A percentile compares a stretch with the other conserved stretches of the same genome.
phyloP scores from a whole-genome alignment of 164 flowering plant genomes.

The Chimonanthus praecox region DNA sequence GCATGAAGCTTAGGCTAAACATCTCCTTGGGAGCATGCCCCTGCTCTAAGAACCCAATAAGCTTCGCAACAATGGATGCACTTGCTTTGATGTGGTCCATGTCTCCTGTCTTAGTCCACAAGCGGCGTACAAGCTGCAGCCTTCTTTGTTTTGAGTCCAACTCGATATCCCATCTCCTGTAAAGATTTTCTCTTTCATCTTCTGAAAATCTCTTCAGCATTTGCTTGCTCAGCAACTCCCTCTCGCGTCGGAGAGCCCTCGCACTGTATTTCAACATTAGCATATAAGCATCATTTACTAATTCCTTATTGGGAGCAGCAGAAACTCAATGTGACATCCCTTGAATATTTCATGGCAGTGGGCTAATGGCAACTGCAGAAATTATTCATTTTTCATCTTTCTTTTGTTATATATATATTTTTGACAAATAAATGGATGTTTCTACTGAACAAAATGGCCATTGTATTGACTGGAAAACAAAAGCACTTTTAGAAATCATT shows the following conservation, averaged over 20 bases:
- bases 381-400: neutral
- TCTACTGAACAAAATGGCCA: no score
- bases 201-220: constrained; percentile 54
- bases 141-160: constrained; percentile 59
- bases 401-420: no score
- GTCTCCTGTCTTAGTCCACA: constrained; percentile 64
- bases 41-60: constrained; percentile 50
- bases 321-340: neutral
- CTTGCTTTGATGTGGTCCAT: constrained; percentile 61
- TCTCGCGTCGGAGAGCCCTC: constrained; percentile 60
- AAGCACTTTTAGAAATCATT: no score
- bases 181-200: constrained; percentile 53
- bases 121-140: constrained; percentile 44
- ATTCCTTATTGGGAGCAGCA: neutral
- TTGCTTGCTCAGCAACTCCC: constrained; percentile 46
- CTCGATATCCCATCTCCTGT: constrained; percentile 65
- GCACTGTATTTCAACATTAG: constrained; percentile 26
- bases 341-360: neutral
- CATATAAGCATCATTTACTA: neutral
- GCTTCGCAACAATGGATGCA: constrained; percentile 68
- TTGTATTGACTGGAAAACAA: no score
- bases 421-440: no score
- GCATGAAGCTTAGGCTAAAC: constrained; percentile 84
- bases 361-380: no score
- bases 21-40: constrained; percentile 72